Conservation (phyloP, 2,329 filamentous ascomycete species). For the Alternaria ethzedia region DNA sequence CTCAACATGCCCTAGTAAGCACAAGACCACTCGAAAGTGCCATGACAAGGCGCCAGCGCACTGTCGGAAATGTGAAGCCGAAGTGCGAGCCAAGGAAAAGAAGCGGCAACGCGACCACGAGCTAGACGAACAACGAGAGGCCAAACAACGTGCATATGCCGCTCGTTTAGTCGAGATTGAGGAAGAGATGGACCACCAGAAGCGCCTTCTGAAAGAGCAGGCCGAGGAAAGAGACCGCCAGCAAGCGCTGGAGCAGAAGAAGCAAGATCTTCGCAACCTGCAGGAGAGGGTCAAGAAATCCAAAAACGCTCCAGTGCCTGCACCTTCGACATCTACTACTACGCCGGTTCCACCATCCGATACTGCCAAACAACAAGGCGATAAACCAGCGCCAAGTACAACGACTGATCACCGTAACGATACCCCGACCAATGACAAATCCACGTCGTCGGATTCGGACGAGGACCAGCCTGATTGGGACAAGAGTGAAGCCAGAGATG, state of each 20-base stretch:
- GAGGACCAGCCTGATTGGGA: constrained; percentile 14
- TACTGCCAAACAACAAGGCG: background rate
- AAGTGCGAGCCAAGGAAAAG: constrained; percentile 56
- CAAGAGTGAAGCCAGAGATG: constrained; percentile 47
- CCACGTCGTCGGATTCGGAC: background rate
- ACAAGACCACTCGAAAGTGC: constrained; percentile 59
- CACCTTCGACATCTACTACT: background rate
- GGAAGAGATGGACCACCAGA: constrained; percentile 61
- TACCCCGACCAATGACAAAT: background rate
- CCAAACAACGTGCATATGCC: constrained; percentile 55
- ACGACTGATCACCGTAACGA: background rate
- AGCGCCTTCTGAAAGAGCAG: constrained; percentile 52
- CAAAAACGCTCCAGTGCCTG: background rate
- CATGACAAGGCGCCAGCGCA: constrained; percentile 37
- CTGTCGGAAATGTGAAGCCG: constrained; percentile 61
- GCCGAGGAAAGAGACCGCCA: constrained; percentile 55
- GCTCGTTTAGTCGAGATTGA: constrained; percentile 57
- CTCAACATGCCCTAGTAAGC: constrained; percentile 59
- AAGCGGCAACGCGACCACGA: constrained; percentile 56
- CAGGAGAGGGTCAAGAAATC: constrained; percentile 17
- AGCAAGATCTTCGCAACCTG: constrained; percentile 55
- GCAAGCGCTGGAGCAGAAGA: constrained; percentile 55
- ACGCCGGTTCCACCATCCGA: background rate
- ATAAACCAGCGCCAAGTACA: background rate
- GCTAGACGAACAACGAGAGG: constrained; percentile 58